Conservation (phyloP, 495 filamentous ascomycete species). For the Xylaria castorea region DNA sequence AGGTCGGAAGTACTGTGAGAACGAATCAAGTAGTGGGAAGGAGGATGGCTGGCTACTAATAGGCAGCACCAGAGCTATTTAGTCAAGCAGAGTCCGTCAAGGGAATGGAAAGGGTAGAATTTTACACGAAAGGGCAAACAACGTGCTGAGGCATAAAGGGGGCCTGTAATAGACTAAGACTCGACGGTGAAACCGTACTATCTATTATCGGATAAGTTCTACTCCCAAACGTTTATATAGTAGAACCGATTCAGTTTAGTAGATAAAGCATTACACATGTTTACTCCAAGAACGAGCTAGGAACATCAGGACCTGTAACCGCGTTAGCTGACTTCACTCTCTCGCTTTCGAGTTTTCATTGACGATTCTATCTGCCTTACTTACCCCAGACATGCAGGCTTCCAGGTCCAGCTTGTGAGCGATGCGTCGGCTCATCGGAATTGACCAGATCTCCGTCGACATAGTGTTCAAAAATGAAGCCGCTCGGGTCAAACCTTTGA, state of each 20-base stretch:
- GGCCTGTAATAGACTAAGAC: background rate
- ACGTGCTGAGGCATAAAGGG: background rate
- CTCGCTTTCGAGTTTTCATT: background rate
- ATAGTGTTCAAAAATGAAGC: conserved; percentile 69
- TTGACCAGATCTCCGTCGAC: conserved; percentile 75
- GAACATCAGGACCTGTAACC: conserved; percentile 36
- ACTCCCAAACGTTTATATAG: background rate
- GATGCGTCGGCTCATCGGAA: conserved; percentile 60
- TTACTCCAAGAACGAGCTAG: conserved; percentile 33
- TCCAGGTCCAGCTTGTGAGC: conserved; percentile 48
- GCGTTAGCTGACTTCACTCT: conserved; percentile 6
- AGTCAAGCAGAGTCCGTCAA: too few relatives aligned
- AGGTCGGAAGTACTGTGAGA: background rate
- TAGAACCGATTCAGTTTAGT: background rate
- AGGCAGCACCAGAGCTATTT: background rate
- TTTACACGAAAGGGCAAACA: background rate
- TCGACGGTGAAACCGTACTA: background rate
- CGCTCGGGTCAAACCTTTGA: conserved; percentile 63
- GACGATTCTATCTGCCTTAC: conserved; percentile 24
- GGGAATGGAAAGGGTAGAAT: background rate
- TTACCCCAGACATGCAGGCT: conserved; percentile 60
- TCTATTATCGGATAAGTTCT: background rate
- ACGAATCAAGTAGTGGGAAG: background rate
- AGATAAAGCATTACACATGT: background rate
- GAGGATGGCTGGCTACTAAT: background rate